A percentile compares a stretch with the other conserved stretches of the same genome.
Evolutionary conservation across 129 eudicot species (phyloP).

Genomic region (Escallonia rubra): DNA sequence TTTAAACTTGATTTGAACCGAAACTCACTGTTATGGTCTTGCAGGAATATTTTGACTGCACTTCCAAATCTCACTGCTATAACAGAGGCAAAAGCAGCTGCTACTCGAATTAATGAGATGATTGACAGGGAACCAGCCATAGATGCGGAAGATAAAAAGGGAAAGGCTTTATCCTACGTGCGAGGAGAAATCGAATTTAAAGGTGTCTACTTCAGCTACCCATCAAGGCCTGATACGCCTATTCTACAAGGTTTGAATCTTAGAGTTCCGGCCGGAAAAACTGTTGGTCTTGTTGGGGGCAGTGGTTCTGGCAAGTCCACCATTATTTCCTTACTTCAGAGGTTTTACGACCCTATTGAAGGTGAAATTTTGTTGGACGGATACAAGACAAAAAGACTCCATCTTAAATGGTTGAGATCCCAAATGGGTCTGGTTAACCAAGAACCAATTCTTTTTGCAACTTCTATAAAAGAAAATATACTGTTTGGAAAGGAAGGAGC

Average conservation of each 20-base stretch:
- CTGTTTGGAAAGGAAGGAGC: slow-evolving; percentile 72
- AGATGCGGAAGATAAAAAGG: slow-evolving; percentile 54
- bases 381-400: slow-evolving; percentile 50
- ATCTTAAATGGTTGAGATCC: slow-evolving; percentile 74
- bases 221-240: slow-evolving; percentile 66
- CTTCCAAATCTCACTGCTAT: slow-evolving; percentile 68
- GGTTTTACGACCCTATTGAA: slow-evolving; percentile 63
- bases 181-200: slow-evolving; percentile 66
- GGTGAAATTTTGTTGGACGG: slow-evolving; percentile 72
- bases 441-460: slow-evolving; percentile 81
- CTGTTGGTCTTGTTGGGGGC: slow-evolving; percentile 67
- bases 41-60: slow-evolving; percentile 60
- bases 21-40: slow-evolving; percentile 1
- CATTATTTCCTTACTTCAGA: slow-evolving; percentile 46
- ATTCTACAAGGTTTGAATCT: slow-evolving; percentile 63
- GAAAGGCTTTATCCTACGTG: slow-evolving; percentile 56
- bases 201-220: slow-evolving; percentile 56
- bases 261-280: slow-evolving; percentile 46
- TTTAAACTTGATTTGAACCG: neutral
- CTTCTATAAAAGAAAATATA: slow-evolving; percentile 69
- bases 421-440: slow-evolving; percentile 79
- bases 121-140: slow-evolving; percentile 46
- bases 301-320: slow-evolving; percentile 84
- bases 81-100: slow-evolving; percentile 54
- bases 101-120: slow-evolving; percentile 59